Base-by-base conservation (phyloP, 208 protist genomes). In the Leishmania aethiopica region DNA sequence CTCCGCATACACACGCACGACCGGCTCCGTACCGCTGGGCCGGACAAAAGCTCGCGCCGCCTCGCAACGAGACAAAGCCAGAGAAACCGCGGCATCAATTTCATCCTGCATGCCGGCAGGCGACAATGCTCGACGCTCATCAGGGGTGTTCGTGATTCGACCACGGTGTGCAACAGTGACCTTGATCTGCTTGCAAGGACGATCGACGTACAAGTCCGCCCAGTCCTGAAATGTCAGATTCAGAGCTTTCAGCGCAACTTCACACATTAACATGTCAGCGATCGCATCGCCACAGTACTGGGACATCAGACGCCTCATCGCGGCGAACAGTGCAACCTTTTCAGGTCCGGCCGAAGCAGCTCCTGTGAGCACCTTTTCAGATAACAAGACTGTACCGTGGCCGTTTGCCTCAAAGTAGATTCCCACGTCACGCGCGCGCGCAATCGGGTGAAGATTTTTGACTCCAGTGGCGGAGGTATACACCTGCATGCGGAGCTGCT, bases 351-450 rank as follows among this genome's bases (percentile, higher is more conserved):
- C 6, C 19, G 7, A 37, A 17, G 13, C n/a, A 28, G 25, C 57
- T 3, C 10, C 42, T 2, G 22, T 47, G 32, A 67, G 7, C 1
- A 84, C 32, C 28, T 72, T 73, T n/a, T 83, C 51, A 47, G 79
- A 82, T 79, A 99, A 96, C 1, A 99, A 55, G 15, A 98, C 92
- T 8, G 98, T 99, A 22, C 98, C 98, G 81, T 99, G 98, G 5
- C 98, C 98, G 81, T 99, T 99, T 7, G 97, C 96, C 82, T 99
- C 98, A 83, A 99, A 99, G 86, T 99, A 99, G 11, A 99, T 89
- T 7, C 98, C 98, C 75, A 99, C 91, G 79, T 99, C 98, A 37
- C 88, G 88, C 1, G 89, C 72, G 70, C 94, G 84, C 15, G 98
- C 97, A 45, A 97, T 83, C 45, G 96, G 96, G 77, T 99, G 98